Percentiles rank a stretch among this genome's conserved stretches.
These are phyloP conservation scores for Tulasnella sp. DNA, from an alignment of 768 basidiomycete genomes.

Conservation along the genomic window DNA sequence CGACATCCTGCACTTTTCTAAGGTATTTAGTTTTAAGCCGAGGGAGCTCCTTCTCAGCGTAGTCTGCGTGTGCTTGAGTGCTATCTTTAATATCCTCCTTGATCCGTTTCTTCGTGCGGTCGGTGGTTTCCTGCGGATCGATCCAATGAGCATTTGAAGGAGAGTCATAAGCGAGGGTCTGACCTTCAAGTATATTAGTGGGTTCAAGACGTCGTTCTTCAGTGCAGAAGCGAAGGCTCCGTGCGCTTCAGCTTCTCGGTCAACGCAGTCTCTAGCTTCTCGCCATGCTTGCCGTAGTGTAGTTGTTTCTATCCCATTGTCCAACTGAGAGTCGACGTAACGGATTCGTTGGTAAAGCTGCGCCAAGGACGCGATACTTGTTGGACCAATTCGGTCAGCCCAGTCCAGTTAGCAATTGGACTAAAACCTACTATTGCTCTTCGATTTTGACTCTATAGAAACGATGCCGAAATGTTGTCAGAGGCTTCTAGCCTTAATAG, in stretches of 20 bases:
- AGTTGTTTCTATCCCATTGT: constrained; percentile 54
- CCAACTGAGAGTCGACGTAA: constrained; percentile 55
- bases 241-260: constrained; percentile 75
- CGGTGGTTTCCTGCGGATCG: constrained; percentile 63
- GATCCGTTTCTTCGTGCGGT: constrained; percentile 81
- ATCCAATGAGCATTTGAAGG: not conserved
- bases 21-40: constrained; percentile 67
- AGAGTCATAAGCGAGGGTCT: not conserved
- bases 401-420: constrained; percentile 4
- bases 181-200: constrained; percentile 57
- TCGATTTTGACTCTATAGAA: constrained; percentile 51
- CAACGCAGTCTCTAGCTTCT: constrained; percentile 76
- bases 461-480: not conserved
- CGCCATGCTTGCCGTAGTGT: constrained; percentile 59
- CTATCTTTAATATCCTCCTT: constrained; percentile 85
- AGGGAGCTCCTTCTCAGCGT: constrained; percentile 66
- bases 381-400: constrained; percentile 5
- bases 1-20: constrained; percentile 79
- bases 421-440: constrained; percentile 58
- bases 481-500: not conserved
- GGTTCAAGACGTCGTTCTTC: constrained; percentile 57
- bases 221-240: constrained; percentile 68
- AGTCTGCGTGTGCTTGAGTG: constrained; percentile 63
- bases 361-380: constrained; percentile 60
- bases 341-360: constrained; percentile 62